phyloP scores from a whole-genome alignment of 345 rosid genomes.

The Salix caprea region DNA sequence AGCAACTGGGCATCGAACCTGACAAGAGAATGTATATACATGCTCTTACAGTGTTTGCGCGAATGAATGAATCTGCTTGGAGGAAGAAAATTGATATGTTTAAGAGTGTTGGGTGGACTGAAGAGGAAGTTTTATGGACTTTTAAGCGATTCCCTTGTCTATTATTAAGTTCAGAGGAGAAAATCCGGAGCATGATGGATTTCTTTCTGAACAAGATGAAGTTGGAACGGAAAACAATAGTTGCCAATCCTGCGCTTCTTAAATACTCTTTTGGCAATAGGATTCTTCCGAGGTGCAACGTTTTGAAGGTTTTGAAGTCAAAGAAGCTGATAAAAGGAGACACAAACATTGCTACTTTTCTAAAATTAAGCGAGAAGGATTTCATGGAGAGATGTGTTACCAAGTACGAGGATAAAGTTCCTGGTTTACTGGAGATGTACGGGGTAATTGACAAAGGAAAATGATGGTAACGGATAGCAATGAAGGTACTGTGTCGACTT shows the following conservation, averaged over 20 bases:
- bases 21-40: slow-evolving; percentile 5
- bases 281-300: slow-evolving; percentile 19
- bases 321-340: too few relatives aligned
- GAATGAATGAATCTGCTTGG: slow-evolving; percentile 7
- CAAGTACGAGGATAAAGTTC: too few relatives aligned
- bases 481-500: too few relatives aligned
- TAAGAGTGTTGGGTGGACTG: slow-evolving; percentile 30
- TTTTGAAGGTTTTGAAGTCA: slow-evolving; percentile 10
- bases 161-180: slow-evolving; percentile 13
- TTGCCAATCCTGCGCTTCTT: slow-evolving; percentile 13
- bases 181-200: slow-evolving; percentile 9
- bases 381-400: too few relatives aligned
- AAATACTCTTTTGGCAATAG: slow-evolving; percentile 12
- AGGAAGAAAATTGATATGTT: slow-evolving; percentile 20
- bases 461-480: too few relatives aligned
- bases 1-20: slow-evolving; percentile 17
- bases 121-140: slow-evolving; percentile 15
- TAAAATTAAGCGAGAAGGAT: too few relatives aligned
- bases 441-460: too few relatives aligned
- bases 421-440: too few relatives aligned
- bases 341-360: too few relatives aligned
- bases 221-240: neutral
- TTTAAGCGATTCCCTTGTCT: slow-evolving; percentile 13
- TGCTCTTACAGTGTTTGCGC: slow-evolving; percentile 14
- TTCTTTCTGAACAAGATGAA: slow-evolving; percentile 14